Evolutionary conservation across 352 stramenopile species (phyloP).

Genomic region (Globisporangium nagaii): DNA sequence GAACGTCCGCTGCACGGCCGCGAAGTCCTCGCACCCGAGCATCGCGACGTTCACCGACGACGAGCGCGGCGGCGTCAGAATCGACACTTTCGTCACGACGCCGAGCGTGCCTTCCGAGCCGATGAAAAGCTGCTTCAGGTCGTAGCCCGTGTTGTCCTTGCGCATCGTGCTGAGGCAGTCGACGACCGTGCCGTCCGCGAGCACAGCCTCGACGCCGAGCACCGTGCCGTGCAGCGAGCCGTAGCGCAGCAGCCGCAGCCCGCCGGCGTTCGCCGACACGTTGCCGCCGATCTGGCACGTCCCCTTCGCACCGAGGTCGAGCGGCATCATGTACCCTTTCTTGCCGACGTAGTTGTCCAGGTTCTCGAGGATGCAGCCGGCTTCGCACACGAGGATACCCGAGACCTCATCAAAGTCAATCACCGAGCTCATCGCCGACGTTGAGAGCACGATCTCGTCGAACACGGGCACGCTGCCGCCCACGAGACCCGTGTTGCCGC

Average conservation of each 20-base stretch:
- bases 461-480: constrained; percentile 88
- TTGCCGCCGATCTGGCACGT: constrained; percentile 98
- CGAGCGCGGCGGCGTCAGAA: constrained; percentile 66
- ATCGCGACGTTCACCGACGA: constrained; percentile 85
- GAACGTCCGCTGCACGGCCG: constrained; percentile 75
- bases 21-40: constrained; percentile 88
- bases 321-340: constrained; percentile 88
- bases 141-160: constrained; percentile 98
- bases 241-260: constrained; percentile 92
- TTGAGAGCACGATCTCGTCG: constrained; percentile 93
- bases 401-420: constrained; percentile 87
- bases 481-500: constrained; percentile 97
- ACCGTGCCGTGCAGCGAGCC: constrained; percentile 93
- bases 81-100: constrained; percentile 91
- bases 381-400: constrained; percentile 80
- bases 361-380: constrained; percentile 93
- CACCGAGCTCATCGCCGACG: constrained; percentile 90
- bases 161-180: constrained; percentile 90
- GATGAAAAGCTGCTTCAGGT: constrained; percentile 97
- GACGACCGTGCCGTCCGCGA: constrained; percentile 88
- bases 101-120: constrained; percentile 95
- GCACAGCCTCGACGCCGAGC: constrained; percentile 93
- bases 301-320: constrained; percentile 97
- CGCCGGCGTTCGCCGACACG: constrained; percentile 94
- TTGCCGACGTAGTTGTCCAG: constrained; percentile 88